A percentile compares a stretch with the other conserved stretches of the same genome.
phyloP scores from a whole-genome alignment of 2,329 filamentous ascomycete species.

The Lachnellula hyalina region DNA sequence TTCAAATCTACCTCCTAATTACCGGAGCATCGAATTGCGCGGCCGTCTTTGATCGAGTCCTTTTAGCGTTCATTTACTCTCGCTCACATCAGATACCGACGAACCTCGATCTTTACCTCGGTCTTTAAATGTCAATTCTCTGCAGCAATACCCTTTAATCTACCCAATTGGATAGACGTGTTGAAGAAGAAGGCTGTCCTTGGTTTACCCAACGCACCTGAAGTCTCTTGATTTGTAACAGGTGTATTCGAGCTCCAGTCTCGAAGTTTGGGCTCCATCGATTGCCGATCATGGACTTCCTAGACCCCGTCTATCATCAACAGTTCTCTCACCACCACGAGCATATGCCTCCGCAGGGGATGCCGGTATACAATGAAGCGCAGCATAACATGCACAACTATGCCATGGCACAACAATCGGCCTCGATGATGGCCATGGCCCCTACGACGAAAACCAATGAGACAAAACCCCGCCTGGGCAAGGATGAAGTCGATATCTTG shows the following conservation, averaged over 20 bases:
- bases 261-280: conserved; percentile 8
- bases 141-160: neutral
- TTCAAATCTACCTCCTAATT: neutral
- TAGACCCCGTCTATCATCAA: conserved; percentile 21
- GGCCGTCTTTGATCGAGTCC: neutral
- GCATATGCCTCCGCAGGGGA: conserved; percentile 9
- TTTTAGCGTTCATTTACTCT: neutral
- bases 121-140: neutral
- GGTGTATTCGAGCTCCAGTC: conserved; percentile 5
- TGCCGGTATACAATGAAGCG: conserved; percentile 14
- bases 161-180: neutral
- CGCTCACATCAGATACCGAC: neutral
- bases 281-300: conserved; percentile 26
- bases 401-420: conserved; percentile 20
- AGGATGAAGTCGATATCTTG: conserved; percentile 53
- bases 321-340: conserved; percentile 18
- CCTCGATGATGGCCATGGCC: conserved; percentile 31
- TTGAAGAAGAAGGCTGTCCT: neutral
- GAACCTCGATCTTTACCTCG: neutral
- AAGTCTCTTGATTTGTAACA: conserved; percentile 8
- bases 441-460: conserved; percentile 24
- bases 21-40: neutral
- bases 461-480: conserved; percentile 41
- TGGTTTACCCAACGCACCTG: neutral
- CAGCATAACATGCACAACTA: conserved; percentile 20